phyloP scores from a whole-genome alignment of 208 protist species.

The Tritrichomonas musculus region DNA sequence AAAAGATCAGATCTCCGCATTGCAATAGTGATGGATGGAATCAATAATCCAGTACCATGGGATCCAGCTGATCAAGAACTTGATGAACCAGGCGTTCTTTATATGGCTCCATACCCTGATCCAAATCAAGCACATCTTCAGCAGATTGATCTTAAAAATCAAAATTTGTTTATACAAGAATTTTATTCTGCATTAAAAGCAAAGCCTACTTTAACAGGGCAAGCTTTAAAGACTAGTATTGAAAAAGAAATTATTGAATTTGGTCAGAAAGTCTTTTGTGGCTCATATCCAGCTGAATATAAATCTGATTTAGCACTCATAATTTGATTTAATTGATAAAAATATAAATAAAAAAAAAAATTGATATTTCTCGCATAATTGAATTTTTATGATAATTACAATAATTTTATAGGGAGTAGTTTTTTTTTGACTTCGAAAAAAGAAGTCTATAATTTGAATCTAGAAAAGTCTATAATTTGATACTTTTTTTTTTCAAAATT shows the following conservation, averaged over 20 bases:
- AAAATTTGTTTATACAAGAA: not conserved
- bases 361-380: not conserved
- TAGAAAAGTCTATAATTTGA: too few relatives aligned
- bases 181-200: not conserved
- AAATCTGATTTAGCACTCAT: not conserved
- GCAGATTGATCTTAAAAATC: not conserved
- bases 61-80: not conserved
- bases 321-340: not conserved
- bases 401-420: too few relatives aligned
- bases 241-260: not conserved
- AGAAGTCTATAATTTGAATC: too few relatives aligned
- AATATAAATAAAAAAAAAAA: not conserved
- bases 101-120: conserved; percentile 23
- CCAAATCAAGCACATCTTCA: not conserved
- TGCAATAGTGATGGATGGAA: not conserved
- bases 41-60: not conserved
- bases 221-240: not conserved
- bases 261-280: not conserved
- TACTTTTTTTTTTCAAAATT: too few relatives aligned
- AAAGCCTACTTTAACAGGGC: not conserved
- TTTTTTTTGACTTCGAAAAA: too few relatives aligned
- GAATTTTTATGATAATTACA: too few relatives aligned
- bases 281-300: not conserved
- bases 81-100: too few relatives aligned
- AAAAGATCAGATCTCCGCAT: not conserved